Evolutionary conservation across 371 early-diverging fungal species (phyloP), one percentile per base, ranked within the genome.

Genomic region (Syncephalastrum sp.): DNA sequence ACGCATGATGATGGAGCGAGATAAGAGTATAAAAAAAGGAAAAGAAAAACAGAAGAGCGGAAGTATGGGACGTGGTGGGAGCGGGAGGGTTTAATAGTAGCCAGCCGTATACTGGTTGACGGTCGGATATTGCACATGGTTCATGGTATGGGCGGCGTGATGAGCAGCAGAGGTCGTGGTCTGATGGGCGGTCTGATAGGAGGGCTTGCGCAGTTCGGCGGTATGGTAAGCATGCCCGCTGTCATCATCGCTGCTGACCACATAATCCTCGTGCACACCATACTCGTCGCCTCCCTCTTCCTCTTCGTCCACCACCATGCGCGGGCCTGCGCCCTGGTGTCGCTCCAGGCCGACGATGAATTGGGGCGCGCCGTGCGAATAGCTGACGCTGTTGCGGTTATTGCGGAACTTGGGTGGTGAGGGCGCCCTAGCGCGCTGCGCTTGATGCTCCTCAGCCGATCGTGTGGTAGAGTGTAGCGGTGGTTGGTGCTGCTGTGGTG

Each of bases 361-460:
- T 54, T 73, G 61, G 0, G 82, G 82, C 16, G 79, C 82, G 17
- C 74, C 71, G 52, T 75, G 68, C 57, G 72, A 72, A 49, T 77
- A 82, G 44, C 68, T 72, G 6, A 80, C 70, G 60, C 81, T 80
- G 54, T 82, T 82, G 8, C 82, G 72, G 47, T 78, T 77, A 44
- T 63, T 75, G 4, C 79, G 70, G 5, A 33, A 29, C 41, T 52
- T 52, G 27, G 33, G 16, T 7, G 38, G 16, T 13, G 42, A n/a
- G 12, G 4, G 24, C 7, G 42, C 42, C 13, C 4, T 13, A 1
- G 16, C 23, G 38, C 12, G 38, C 38, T 33, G 38, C 38, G 12
- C 38, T 5, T 33, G 38, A 33, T 3, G 38, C 10, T 33, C 38
- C 38, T 33, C 38, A 33, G 38, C 10, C 38, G 38, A 0, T 12